Evolutionary conservation across 2,329 filamentous ascomycete species (phyloP), one percentile per base, ranked within the genome.

Genomic region (Colletotrichum nymphaeae): DNA sequence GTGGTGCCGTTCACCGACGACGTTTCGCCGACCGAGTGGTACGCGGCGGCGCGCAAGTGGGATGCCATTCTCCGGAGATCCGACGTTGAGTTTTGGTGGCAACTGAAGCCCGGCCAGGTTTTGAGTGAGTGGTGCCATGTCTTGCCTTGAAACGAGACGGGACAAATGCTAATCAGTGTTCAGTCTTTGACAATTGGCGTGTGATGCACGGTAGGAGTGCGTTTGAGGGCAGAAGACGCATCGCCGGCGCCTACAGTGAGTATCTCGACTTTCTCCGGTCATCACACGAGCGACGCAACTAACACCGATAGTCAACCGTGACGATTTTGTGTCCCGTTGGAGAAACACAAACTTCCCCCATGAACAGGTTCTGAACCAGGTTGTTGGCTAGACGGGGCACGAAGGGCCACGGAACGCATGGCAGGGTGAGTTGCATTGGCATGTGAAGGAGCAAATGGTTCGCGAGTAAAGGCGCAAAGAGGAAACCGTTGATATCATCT

Each of bases 131-230:
- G 3, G 52, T 28, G n/a, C 30, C 37, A 22, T 22, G 26, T 11
- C 22, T 24, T 35, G 58, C 19, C 14, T 35, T 35, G 9, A 19
- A n/a, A 19, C 26, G 3, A 49, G 26, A 7, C n/a, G 16, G 16
- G 37, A 16, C 14, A 16, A 42, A 55, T 69, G 32, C 74, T 82
- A n/a, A 79, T 58, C 26, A 37, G 24, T n/a, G 9, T 49, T 12
- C 77, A 94, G 93, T 98, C 59, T 98, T 99, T 81, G 94, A 99
- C 80, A 98, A 99, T 79, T 98, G 96, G 95, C 90, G 97, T 72
- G 93, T 98, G 42, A 84, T 98, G 77, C 97, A 99, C 82, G 97
- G 96, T 1, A 88, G 97, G 77, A 92, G 92, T 64, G 90, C 90
- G 0, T 99, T 98, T 79, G 93, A 92, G 6, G 97, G 97, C 1